These are phyloP conservation scores for Pleurostoma richardsiae DNA, from an alignment of 2,329 filamentous ascomycete genomes.

Conservation along the genomic window DNA sequence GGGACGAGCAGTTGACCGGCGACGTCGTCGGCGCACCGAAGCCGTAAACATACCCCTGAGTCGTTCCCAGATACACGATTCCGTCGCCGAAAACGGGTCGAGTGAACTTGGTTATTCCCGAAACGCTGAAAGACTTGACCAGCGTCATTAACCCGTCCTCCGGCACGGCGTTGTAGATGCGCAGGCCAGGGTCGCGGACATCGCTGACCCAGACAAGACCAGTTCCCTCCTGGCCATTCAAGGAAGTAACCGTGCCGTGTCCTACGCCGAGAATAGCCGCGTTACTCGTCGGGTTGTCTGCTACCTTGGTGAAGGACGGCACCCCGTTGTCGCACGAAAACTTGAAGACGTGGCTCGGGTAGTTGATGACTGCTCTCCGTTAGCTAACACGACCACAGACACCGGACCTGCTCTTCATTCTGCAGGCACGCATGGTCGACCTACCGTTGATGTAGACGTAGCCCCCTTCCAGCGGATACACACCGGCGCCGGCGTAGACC, in stretches of 20 bases:
- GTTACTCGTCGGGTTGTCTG: constrained; percentile 41
- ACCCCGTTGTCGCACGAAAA: constrained; percentile 47
- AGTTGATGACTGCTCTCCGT: constrained; percentile 35
- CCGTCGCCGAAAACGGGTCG: constrained; percentile 54
- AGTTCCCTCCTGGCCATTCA: constrained; percentile 47
- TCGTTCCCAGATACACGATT: constrained; percentile 48
- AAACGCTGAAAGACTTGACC: constrained; percentile 45
- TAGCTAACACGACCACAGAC: too few relatives aligned
- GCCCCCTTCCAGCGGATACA: constrained; percentile 38
- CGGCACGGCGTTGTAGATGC: constrained; percentile 48
- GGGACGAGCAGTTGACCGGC: constrained; percentile 48
- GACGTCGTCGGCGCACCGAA: constrained; percentile 51
- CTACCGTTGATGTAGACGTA: constrained; percentile 39
- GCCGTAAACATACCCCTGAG: constrained; percentile 44
- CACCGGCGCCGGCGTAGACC: constrained; percentile 41
- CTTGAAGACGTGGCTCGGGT: constrained; percentile 51
- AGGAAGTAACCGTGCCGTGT: constrained; percentile 50
- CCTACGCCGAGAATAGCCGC: constrained; percentile 50
- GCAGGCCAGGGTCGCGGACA: constrained; percentile 45
- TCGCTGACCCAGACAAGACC: constrained; percentile 53
- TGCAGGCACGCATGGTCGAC: not conserved
- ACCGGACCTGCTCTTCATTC: too few relatives aligned
- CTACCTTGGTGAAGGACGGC: constrained; percentile 48
- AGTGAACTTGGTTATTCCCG: constrained; percentile 50
- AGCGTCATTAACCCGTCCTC: constrained; percentile 37